Conservation (phyloP, 257 asterid genomes). For the Anisodus tanguticus region DNA sequence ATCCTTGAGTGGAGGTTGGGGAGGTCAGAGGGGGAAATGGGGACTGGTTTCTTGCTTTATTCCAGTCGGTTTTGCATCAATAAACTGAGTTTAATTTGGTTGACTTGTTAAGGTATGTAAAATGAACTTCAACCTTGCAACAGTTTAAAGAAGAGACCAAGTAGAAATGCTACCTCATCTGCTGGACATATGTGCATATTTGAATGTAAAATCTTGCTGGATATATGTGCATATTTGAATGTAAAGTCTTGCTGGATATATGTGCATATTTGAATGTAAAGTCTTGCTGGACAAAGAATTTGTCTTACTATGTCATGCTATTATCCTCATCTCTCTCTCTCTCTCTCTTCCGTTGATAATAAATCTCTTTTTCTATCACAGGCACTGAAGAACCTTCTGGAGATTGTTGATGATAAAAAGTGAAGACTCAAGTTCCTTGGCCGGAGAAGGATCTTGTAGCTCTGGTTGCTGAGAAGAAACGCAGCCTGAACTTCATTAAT, state of each 20-base stretch:
- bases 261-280: too few relatives aligned
- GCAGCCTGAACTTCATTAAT: constrained; percentile 8
- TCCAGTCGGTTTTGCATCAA: neutral
- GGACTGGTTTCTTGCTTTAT: neutral
- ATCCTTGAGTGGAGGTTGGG: neutral
- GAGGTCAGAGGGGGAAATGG: neutral
- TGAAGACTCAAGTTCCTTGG: constrained; percentile 30
- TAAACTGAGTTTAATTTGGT: neutral
- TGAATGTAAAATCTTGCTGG: neutral
- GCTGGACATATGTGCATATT: neutral
- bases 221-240: neutral
- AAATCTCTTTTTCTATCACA: constrained; percentile 34
- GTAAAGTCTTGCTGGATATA: neutral
- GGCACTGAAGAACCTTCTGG: constrained; percentile 66
- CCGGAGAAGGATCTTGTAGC: constrained; percentile 30
- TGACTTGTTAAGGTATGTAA: neutral
- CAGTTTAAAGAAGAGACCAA: neutral
- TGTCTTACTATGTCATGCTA: neutral
- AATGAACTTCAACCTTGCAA: neutral
- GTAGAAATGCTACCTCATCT: neutral
- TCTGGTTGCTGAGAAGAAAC: neutral
- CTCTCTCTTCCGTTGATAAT: neutral
- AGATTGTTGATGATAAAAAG: constrained; percentile 41
- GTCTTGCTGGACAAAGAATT: neutral
- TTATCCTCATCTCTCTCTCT: neutral